Conservation (phyloP, 2,329 filamentous ascomycete genomes). For the Zarea fungicola region DNA sequence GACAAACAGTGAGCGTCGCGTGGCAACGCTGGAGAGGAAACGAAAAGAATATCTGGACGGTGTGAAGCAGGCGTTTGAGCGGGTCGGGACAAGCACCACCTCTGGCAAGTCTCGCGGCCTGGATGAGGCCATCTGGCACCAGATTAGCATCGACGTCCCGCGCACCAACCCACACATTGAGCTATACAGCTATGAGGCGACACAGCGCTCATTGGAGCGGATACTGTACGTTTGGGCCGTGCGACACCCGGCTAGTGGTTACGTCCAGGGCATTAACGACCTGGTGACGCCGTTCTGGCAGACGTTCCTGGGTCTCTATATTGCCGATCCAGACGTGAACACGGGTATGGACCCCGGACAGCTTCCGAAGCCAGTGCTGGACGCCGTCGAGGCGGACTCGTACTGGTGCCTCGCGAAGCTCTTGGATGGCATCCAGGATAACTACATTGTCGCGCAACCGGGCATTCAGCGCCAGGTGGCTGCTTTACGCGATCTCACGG, state of each 20-base stretch:
- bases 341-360: conserved; percentile 96
- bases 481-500: conserved; percentile 82
- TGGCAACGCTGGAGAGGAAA: conserved; percentile 86
- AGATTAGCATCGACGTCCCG: conserved; percentile 97
- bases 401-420: conserved; percentile 99
- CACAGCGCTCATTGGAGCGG: conserved; percentile 86
- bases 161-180: conserved; percentile 94
- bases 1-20: conserved; percentile 89
- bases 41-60: conserved; percentile 95
- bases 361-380: conserved; percentile 80
- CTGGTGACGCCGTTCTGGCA: conserved; percentile 97
- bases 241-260: conserved; percentile 91
- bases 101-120: conserved; percentile 58
- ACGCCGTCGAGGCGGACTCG: conserved; percentile 94
- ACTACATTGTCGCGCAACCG: conserved; percentile 96
- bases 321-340: conserved; percentile 89
- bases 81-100: conserved; percentile 46
- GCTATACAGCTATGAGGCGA: conserved; percentile 92
- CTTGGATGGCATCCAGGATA: conserved; percentile 97
- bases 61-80: conserved; percentile 66
- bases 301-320: conserved; percentile 90
- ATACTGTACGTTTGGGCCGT: conserved; percentile 98
- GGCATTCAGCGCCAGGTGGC: conserved; percentile 93
- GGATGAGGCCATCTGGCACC: conserved; percentile 98
- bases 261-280: conserved; percentile 98